A percentile compares a stretch with the other conserved stretches of the same genome.
These are phyloP conservation scores for Wickerhamiella alocasiicola DNA, from an alignment of 805 yeast genomes.

Conservation along the genomic window DNA sequence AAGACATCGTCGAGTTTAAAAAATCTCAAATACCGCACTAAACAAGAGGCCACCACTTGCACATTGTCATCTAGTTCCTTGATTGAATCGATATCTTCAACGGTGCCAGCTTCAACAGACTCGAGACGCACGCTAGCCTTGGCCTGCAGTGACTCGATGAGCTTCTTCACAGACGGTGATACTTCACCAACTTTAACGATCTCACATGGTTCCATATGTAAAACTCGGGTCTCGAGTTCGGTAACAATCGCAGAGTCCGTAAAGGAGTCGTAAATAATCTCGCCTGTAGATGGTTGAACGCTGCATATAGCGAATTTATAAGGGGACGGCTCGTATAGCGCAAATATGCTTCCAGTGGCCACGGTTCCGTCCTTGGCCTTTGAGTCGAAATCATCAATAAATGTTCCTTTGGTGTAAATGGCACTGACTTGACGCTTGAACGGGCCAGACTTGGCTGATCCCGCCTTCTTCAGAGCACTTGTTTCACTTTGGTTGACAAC, in stretches of 20 bases:
- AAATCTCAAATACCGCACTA: slow-evolving; percentile 45
- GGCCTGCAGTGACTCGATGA: slow-evolving; percentile 7
- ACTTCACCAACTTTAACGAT: slow-evolving; percentile 38
- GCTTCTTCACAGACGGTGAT: slow-evolving; percentile 21
- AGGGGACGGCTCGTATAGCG: slow-evolving; percentile 15
- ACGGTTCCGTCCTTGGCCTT: neutral
- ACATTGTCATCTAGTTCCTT: neutral
- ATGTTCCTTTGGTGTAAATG: slow-evolving; percentile 74
- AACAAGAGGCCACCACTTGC: neutral
- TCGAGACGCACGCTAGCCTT: slow-evolving; percentile 15
- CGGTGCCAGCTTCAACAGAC: slow-evolving; percentile 12
- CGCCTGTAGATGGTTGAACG: slow-evolving; percentile 63
- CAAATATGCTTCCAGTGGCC: slow-evolving; percentile 22
- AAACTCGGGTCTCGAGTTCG: slow-evolving; percentile 60
- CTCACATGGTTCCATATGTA: slow-evolving; percentile 70
- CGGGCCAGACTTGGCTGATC: slow-evolving; percentile 41
- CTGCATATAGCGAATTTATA: slow-evolving; percentile 40
- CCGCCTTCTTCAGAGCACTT: slow-evolving; percentile 51
- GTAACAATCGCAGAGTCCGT: slow-evolving; percentile 43
- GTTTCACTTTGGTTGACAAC: slow-evolving; percentile 78
- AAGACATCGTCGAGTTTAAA: slow-evolving; percentile 52
- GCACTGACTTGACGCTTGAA: slow-evolving; percentile 59
- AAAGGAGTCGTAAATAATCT: slow-evolving; percentile 59
- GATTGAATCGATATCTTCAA: neutral
- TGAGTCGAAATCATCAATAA: slow-evolving; percentile 43